These are phyloP conservation scores for Euphorbia schlechtendalii DNA, from an alignment of 441 rosid species.

Conservation along the genomic window DNA sequence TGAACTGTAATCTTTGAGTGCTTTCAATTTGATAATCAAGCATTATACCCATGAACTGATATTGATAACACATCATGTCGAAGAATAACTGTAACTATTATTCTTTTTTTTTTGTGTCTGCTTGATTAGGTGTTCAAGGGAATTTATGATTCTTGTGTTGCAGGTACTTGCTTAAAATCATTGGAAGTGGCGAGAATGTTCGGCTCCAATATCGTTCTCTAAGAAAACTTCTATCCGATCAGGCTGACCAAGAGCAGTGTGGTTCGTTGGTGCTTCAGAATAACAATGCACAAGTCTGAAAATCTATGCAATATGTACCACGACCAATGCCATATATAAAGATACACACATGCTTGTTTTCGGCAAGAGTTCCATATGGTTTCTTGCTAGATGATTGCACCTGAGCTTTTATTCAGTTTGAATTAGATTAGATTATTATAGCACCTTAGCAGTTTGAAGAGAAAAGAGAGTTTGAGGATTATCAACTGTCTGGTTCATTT, in stretches of 20 bases:
- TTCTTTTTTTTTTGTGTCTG: background rate
- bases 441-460: constrained; percentile 12
- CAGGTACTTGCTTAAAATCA: constrained; percentile 82
- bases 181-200: constrained; percentile 76
- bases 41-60: no score
- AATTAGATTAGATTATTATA: constrained; percentile 14
- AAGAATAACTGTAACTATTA: background rate
- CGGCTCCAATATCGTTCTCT: constrained; percentile 92
- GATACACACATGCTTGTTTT: background rate
- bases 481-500: no score
- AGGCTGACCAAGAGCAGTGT: constrained; percentile 39
- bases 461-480: background rate
- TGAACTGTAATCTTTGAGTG: no score
- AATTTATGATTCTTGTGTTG: background rate
- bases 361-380: background rate
- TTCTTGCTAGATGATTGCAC: background rate
- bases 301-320: constrained; percentile 8
- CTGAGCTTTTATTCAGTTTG: constrained; percentile 12
- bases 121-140: background rate
- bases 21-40: no score
- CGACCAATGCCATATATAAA: background rate
- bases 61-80: background rate
- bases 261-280: constrained; percentile 46
- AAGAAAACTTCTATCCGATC: constrained; percentile 39
- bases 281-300: constrained; percentile 33